These are phyloP conservation scores for Lophiotrema nucula DNA, from an alignment of 495 filamentous ascomycete species.

Conservation along the genomic window DNA sequence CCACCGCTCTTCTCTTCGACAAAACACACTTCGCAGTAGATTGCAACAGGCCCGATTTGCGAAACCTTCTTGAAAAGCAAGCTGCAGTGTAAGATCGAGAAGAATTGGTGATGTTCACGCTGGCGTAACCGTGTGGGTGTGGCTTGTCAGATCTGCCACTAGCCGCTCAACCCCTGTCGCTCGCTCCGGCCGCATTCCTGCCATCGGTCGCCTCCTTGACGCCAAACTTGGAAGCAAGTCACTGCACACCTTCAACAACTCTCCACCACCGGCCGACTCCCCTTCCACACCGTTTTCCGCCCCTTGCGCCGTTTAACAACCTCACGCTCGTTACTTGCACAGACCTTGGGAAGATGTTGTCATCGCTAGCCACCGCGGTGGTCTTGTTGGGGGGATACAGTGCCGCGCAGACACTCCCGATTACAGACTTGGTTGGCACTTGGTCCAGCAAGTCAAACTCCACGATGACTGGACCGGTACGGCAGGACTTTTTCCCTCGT, in stretches of 20 bases:
- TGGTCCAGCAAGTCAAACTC: constrained; percentile 75
- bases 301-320: background rate
- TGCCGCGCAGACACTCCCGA: constrained; percentile 39
- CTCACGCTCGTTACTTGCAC: background rate
- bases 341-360: constrained; percentile 15
- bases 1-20: too few relatives aligned
- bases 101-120: too few relatives aligned
- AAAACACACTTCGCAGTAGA: too few relatives aligned
- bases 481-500: too few relatives aligned
- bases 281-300: background rate
- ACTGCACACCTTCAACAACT: constrained; percentile 1
- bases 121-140: too few relatives aligned
- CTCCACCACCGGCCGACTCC: constrained; percentile 8
- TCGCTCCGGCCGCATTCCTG: constrained; percentile 16
- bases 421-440: constrained; percentile 62
- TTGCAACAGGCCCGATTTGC: too few relatives aligned
- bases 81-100: too few relatives aligned
- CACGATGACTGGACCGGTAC: constrained; percentile 72
- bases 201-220: constrained; percentile 23
- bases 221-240: constrained; percentile 7
- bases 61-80: too few relatives aligned
- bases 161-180: constrained; percentile 22
- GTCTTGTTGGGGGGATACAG: constrained; percentile 20
- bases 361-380: constrained; percentile 17
- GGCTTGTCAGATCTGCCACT: constrained; percentile 21